A percentile compares a stretch with the other conserved stretches of the same genome.
Conservation (phyloP, 2,329 filamentous ascomycete genomes). For the Leptosphaerulina australis region DNA sequence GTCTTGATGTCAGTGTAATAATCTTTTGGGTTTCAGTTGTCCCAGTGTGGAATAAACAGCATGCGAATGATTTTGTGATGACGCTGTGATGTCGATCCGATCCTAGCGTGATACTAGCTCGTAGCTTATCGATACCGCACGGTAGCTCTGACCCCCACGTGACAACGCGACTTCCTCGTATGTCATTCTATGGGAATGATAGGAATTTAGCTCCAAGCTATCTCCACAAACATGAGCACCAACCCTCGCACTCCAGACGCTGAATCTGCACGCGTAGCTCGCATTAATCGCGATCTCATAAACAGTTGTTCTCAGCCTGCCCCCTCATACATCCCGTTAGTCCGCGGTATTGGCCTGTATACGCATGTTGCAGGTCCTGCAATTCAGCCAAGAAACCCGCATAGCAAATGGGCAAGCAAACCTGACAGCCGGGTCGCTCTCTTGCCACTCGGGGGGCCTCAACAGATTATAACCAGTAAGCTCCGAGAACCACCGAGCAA, state of each 20-base stretch:
- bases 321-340: slow-evolving; percentile 6
- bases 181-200: background rate
- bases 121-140: slow-evolving; percentile 7
- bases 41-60: slow-evolving; percentile 17
- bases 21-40: slow-evolving; percentile 12
- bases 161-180: slow-evolving; percentile 1
- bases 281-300: slow-evolving; percentile 33
- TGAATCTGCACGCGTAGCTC: slow-evolving; percentile 14
- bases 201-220: background rate
- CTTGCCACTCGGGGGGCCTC: slow-evolving; percentile 19
- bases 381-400: background rate
- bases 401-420: background rate
- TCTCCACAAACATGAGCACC: background rate
- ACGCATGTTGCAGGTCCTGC: slow-evolving; percentile 29
- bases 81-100: slow-evolving; percentile 26
- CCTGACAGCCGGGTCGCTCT: slow-evolving; percentile 7
- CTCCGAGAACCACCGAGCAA: background rate
- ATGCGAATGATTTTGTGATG: slow-evolving; percentile 22
- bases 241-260: slow-evolving; percentile 19
- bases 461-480: background rate
- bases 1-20: slow-evolving; percentile 38
- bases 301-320: slow-evolving; percentile 13
- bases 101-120: slow-evolving; percentile 7
- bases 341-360: slow-evolving; percentile 35
- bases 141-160: background rate